These are phyloP conservation scores for Grosmannia clavigera DNA, from an alignment of 2,329 filamentous ascomycete species.

Conservation along the genomic window DNA sequence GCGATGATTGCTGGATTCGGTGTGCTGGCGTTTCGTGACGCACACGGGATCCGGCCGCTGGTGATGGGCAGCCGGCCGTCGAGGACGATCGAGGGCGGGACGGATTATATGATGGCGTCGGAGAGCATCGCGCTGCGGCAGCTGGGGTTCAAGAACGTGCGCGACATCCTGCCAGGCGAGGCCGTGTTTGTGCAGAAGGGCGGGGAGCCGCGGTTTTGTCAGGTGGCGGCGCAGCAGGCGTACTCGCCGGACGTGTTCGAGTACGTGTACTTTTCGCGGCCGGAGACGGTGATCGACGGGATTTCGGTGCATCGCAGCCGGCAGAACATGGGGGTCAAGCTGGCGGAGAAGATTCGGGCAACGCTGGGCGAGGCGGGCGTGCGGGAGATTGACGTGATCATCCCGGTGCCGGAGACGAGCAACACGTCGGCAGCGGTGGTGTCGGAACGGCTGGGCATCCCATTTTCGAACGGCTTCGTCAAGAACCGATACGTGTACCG, in stretches of 20 bases:
- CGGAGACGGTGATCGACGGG: constrained; percentile 73
- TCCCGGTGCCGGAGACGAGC: constrained; percentile 42
- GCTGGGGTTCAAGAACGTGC: constrained; percentile 63
- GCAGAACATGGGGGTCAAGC: constrained; percentile 73
- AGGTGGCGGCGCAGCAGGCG: constrained; percentile 55
- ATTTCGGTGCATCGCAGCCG: constrained; percentile 77
- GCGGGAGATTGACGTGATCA: constrained; percentile 57
- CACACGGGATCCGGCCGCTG: constrained; percentile 75
- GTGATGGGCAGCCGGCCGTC: constrained; percentile 64
- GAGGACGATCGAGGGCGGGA: constrained; percentile 36
- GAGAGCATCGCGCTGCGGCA: constrained; percentile 75
- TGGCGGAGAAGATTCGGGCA: constrained; percentile 60
- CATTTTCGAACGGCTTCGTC: constrained; percentile 70
- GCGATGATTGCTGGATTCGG: constrained; percentile 77
- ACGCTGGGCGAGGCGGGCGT: constrained; percentile 57
- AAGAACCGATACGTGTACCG: constrained; percentile 86
- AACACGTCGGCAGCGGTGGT: constrained; percentile 70
- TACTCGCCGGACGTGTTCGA: constrained; percentile 85
- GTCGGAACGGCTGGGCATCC: constrained; percentile 61
- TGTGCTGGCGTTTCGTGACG: constrained; percentile 64
- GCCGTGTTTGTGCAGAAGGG: constrained; percentile 55
- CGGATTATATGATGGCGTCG: constrained; percentile 69
- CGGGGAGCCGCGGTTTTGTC: constrained; percentile 57
- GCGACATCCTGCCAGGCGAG: constrained; percentile 45
- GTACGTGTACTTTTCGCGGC: constrained; percentile 76